phyloP scores from a whole-genome alignment of 202 grass and related monocot genomes.

The Setaria viridis region DNA sequence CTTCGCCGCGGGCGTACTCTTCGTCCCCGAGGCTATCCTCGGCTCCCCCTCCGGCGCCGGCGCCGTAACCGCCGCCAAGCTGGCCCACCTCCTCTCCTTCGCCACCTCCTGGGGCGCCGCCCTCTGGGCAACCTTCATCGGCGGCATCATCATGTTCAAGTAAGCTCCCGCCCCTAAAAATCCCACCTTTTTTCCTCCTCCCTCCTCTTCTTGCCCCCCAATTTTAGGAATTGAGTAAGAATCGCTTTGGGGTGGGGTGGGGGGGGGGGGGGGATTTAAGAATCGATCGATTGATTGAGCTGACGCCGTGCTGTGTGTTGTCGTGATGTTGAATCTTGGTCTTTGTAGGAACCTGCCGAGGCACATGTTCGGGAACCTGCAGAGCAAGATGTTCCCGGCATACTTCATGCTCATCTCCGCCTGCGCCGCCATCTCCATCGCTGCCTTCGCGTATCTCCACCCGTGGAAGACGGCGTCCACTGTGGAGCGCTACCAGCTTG shows the following conservation, averaged over 20 bases:
- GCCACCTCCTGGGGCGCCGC: constrained; percentile 80
- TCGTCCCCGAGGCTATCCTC: constrained; percentile 72
- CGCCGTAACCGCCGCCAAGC: constrained; percentile 71
- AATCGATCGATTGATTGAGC: constrained; percentile 5
- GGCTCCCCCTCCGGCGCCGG: constrained; percentile 49
- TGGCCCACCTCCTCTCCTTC: constrained; percentile 89
- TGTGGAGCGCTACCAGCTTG: constrained; percentile 85
- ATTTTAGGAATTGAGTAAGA: neutral
- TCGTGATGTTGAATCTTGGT: neutral
- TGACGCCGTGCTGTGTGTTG: neutral
- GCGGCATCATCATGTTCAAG: constrained; percentile 98
- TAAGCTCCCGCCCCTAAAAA: constrained; percentile 34
- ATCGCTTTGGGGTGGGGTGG: neutral
- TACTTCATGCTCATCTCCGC: constrained; percentile 76
- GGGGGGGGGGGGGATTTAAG: too few relatives aligned
- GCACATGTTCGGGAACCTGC: constrained; percentile 80
- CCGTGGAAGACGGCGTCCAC: constrained; percentile 67
- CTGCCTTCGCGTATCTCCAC: constrained; percentile 75
- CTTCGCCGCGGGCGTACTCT: constrained; percentile 83
- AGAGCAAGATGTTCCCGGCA: constrained; percentile 85
- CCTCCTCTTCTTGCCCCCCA: neutral
- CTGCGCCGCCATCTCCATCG: constrained; percentile 65
- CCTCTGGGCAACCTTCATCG: constrained; percentile 98
- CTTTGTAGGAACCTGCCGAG: constrained; percentile 69
- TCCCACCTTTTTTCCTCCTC: neutral